Conservation (phyloP, 2,329 filamentous ascomycete genomes). For the Zopfia rhizophila region DNA sequence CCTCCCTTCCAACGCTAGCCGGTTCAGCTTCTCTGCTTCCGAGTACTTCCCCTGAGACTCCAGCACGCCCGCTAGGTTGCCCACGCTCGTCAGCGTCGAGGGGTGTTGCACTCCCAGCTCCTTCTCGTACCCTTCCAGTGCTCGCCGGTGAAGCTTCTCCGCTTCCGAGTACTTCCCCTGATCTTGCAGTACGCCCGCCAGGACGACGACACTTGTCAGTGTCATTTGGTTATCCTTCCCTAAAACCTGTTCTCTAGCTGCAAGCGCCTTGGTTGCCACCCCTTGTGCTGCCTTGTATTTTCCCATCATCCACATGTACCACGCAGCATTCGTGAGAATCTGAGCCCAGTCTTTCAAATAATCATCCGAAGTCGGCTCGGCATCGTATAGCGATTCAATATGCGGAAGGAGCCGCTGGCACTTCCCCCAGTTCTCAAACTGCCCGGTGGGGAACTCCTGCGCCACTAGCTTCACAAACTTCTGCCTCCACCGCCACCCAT, state of each 20-base stretch:
- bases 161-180: too few species aligned
- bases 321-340: constrained; percentile 18
- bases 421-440: constrained; percentile 24
- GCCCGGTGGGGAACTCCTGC: constrained; percentile 18
- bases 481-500: constrained; percentile 20
- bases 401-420: constrained; percentile 28
- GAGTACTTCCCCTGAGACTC: constrained; percentile 10
- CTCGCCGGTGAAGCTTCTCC: constrained; percentile 12
- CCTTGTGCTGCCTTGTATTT: constrained; percentile 20
- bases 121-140: constrained; percentile 4
- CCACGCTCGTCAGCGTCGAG: constrained; percentile 12
- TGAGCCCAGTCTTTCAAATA: constrained; percentile 20
- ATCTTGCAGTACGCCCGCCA: too few species aligned
- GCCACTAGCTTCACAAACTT: constrained; percentile 22
- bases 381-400: constrained; percentile 18
- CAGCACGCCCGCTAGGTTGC: constrained; percentile 13
- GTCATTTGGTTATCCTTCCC: constrained; percentile 16
- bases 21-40: constrained; percentile 9
- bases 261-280: constrained; percentile 14
- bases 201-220: too few species aligned
- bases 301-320: constrained; percentile 19
- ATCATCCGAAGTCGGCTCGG: constrained; percentile 11
- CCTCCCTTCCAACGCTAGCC: not conserved
- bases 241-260: constrained; percentile 12
- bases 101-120: constrained; percentile 8